Percentiles rank a stretch among this genome's conserved stretches.
These are phyloP conservation scores for Rhododendron mucronatum DNA, from an alignment of 148 eudicot species.

Conservation along the genomic window DNA sequence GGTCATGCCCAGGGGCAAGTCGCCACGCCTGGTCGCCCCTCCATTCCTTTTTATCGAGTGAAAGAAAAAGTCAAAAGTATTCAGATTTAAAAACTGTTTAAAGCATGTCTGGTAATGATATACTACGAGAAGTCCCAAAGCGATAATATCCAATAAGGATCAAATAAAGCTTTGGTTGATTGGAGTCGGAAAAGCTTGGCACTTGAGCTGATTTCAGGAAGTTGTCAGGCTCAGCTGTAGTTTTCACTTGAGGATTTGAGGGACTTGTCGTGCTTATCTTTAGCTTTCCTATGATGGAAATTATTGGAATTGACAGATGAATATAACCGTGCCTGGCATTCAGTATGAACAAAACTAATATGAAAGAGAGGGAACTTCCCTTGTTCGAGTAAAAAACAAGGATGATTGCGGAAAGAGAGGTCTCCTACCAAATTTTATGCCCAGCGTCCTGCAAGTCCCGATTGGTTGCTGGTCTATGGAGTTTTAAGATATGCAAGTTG, in stretches of 20 bases:
- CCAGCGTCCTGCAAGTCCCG: background rate
- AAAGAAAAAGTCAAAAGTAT: background rate
- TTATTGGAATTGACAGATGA: background rate
- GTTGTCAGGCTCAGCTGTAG: background rate
- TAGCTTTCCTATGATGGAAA: background rate
- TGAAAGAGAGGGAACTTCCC: background rate
- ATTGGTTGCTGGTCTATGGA: background rate
- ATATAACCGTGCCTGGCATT: background rate
- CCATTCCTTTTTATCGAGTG: too few relatives aligned
- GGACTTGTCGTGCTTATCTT: background rate
- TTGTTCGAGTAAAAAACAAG: background rate
- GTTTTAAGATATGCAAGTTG: background rate
- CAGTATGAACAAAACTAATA: background rate
- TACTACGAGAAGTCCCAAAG: background rate
- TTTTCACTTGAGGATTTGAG: constrained; percentile 7
- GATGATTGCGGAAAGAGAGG: background rate
- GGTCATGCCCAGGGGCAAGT: too few relatives aligned
- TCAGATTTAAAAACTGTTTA: background rate
- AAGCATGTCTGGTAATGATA: background rate
- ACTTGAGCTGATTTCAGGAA: constrained; percentile 6
- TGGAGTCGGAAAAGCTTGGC: background rate
- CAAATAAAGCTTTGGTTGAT: background rate
- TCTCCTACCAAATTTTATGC: background rate
- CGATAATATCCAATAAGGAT: background rate
- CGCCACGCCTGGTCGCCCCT: too few relatives aligned